Percentiles rank a stretch among this genome's conserved stretches.
Conservation (phyloP, 1,284 basidiomycete species). For the Macrocystidia cucumis region DNA sequence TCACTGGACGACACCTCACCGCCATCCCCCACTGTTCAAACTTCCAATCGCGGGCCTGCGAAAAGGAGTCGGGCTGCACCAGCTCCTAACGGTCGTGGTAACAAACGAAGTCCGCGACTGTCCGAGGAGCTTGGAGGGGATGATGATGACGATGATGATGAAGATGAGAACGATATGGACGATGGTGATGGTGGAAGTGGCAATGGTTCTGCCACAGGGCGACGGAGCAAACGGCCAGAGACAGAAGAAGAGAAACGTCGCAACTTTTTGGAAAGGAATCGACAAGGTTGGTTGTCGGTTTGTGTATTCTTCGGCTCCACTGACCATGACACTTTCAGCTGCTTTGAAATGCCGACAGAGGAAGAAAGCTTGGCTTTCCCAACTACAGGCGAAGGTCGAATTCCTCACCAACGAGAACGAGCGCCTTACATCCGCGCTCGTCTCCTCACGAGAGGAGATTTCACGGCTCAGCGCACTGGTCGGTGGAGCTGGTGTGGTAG, state of each 20-base stretch:
- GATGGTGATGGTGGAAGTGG: conserved; percentile 26
- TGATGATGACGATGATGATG: conserved; percentile 41
- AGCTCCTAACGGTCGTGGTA: conserved; percentile 27
- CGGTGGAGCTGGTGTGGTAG: conserved; percentile 50
- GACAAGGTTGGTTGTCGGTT: conserved; percentile 63
- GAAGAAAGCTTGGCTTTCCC: conserved; percentile 95
- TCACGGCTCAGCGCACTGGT: conserved; percentile 69
- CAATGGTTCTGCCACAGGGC: conserved; percentile 15
- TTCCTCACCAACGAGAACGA: conserved; percentile 90
- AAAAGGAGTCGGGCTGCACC: conserved; percentile 27
- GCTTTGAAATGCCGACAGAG: conserved; percentile 98
- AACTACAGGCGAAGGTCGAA: conserved; percentile 92
- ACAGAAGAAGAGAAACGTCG: conserved; percentile 94
- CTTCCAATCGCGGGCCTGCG: conserved; percentile 11
- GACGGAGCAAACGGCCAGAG: conserved; percentile 65
- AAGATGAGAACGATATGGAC: conserved; percentile 43
- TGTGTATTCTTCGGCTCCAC: neutral
- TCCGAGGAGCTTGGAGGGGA: conserved; percentile 24
- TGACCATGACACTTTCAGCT: conserved; percentile 39
- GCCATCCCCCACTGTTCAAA: conserved; percentile 21
- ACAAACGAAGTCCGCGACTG: conserved; percentile 18
- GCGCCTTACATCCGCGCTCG: conserved; percentile 73
- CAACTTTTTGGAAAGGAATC: conserved; percentile 91
- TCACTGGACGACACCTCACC: conserved; percentile 38
- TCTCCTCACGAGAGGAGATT: conserved; percentile 73